Evolutionary conservation across 805 yeast genomes (phyloP), one percentile per base, ranked within the genome.

Genomic region (Monosporozyma servazzii): DNA sequence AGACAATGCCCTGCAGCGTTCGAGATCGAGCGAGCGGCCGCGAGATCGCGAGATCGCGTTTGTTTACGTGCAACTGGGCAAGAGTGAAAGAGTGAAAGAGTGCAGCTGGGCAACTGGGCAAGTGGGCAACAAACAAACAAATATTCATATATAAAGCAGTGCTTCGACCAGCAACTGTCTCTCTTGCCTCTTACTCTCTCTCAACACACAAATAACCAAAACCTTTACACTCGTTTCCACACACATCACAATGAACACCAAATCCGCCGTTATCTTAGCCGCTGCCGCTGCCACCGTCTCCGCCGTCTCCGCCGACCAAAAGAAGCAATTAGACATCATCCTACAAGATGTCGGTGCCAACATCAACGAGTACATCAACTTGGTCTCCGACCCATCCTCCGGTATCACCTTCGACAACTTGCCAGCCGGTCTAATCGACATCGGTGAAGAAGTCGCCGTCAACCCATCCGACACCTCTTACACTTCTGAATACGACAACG

Each of bases 401-500:
- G 59, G 58, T 48, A 30, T 61, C 33, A 51, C 58, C 49, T 43
- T 47, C 20, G 31, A 51, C 33, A 45, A 44, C 42, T 51, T 59
- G 47, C 65, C 65, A 56, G 50, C 51, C 27, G 62, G 56, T 52
- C 53, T 61, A 42, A 52, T 60, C 44, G 56, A 59, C 36, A 39
- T 61, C 20, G 62, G 61, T 49, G 49, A 51, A 53, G 58, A 56
- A 33, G 51, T 63, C 42, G 60, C 63, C 43, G 60, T 67, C 23
- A 65, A 69, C 27, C 51, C 53, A 36, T 18, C 11, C 10, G 71
- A 68, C 49, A 59, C 62, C 20, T 59, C 66, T 21, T 69, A 65
- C 61, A 68, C 72, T 50, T 53, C 68, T n/a, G 54, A 64, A 52
- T 67, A 54, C 56, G n/a, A 51, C 18, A 53, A 58, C 48, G 60